Base-by-base conservation (phyloP, 306 rosid species). In the Rosa rugosa region DNA sequence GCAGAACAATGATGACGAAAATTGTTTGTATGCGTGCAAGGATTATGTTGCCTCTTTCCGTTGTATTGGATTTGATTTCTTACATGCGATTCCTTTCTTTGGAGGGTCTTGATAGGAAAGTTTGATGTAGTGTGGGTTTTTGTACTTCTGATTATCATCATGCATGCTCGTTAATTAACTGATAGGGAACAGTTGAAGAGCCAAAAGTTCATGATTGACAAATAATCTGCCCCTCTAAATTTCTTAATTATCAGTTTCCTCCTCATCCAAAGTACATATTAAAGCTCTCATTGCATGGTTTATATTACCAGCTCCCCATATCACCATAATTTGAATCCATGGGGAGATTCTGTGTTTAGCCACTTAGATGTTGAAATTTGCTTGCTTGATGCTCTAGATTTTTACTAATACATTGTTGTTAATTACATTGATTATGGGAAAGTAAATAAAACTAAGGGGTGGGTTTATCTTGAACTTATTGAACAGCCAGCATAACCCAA, bases 1-100 rank as follows among this genome's bases (percentile, higher is more conserved):
- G 85, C 87, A 6, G 80, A 93, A 83, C 96, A 91, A 91, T 91
- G 97, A 95, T 76, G 94, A 69, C 66, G 87, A 90, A 85, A 84
- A 81, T 34, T 57, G 40, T 80, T 60, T 73, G 38, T 34, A 17
- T 60, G 44, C 75, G 42, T 69, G 51, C 54, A 34, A 71, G 75
- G 47, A 42, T 75, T 49, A 45, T 51, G 40, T 54, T 64, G 45
- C 79, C 40, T 25, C 22, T 53, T 27, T 79, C 66, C 50, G 40
- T 78, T 77, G 71, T 69, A 2, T 41, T 68, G 60, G 22, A 57
- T 79, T 69, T 7, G 42, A 23, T 81, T 73, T 70, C 74, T 5
- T 69, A 72, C 18, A 8, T 59, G 60, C 38, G 38, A 66, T 84
- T 80, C 40, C 64, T 75, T 44, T 67, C 38, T 63, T 84, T 83